Conservation (phyloP, 2,329 filamentous ascomycete species). For the Fusarium robinianum region DNA sequence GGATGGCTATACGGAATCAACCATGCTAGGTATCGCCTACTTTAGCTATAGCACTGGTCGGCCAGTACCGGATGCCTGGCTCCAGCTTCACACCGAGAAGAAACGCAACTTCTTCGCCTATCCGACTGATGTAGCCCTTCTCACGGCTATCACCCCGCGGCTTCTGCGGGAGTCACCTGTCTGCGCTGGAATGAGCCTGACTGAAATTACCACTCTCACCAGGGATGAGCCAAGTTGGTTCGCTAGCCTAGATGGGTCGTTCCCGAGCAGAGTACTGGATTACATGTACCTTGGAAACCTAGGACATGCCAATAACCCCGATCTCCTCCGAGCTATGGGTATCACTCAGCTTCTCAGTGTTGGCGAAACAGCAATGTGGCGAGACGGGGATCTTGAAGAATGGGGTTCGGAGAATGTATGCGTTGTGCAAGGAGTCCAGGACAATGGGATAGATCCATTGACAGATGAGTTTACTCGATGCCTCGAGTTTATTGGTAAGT, state of each 20-base stretch:
- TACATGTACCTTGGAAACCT: constrained; percentile 98
- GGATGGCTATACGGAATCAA: constrained; percentile 95
- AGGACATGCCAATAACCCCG: constrained; percentile 90
- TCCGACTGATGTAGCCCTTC: constrained; percentile 80
- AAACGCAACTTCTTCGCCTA: constrained; percentile 96
- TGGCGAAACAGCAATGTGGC: constrained; percentile 86
- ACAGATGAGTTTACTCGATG: constrained; percentile 85
- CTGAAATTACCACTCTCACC: constrained; percentile 57
- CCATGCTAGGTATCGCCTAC: constrained; percentile 86
- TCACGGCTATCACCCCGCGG: constrained; percentile 76
- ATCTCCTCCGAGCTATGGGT: constrained; percentile 76
- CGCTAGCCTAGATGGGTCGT: constrained; percentile 79
- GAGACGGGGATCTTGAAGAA: constrained; percentile 66
- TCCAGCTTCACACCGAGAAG: constrained; percentile 78
- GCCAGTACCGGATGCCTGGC: constrained; percentile 83
- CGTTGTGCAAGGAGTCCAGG: constrained; percentile 83
- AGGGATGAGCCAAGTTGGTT: constrained; percentile 78
- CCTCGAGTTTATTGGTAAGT: constrained; percentile 88
- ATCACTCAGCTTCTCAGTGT: constrained; percentile 90
- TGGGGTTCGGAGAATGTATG: constrained; percentile 83
- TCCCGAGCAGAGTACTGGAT: constrained; percentile 84
- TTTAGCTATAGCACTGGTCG: constrained; percentile 88
- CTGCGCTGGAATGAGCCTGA: constrained; percentile 52
- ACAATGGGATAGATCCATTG: constrained; percentile 94
- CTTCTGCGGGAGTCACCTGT: constrained; percentile 73